Conservation (phyloP, 73 alveolate species). For the Paramecium sexaurelia region DNA sequence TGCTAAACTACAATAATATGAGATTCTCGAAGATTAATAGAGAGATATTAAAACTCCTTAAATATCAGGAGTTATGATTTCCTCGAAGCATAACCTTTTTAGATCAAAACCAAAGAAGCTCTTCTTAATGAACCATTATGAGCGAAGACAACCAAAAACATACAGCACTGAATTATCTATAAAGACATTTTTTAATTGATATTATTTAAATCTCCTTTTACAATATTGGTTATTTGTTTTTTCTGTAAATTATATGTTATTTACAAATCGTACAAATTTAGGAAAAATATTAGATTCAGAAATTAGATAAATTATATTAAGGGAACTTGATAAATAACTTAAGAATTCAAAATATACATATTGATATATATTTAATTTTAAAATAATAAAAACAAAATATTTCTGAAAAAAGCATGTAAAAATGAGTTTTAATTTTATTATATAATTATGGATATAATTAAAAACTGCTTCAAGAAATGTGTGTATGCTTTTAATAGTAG, state of each 20-base stretch:
- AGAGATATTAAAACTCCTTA: neutral
- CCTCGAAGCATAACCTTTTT: conserved; percentile 30
- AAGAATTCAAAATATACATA: neutral
- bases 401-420: neutral
- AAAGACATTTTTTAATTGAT: conserved; percentile 8
- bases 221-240: too few relatives aligned
- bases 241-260: too few relatives aligned
- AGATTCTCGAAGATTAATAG: neutral
- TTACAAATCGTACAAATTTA: too few relatives aligned
- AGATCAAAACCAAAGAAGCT: conserved; percentile 15
- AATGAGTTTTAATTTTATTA: neutral
- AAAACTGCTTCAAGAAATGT: conserved; percentile 15
- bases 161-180: conserved; percentile 34
- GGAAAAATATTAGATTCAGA: too few relatives aligned
- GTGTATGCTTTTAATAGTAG: neutral
- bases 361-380: neutral
- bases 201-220: too few relatives aligned
- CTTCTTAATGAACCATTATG: neutral
- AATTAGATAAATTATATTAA: neutral
- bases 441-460: conserved; percentile 9
- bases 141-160: conserved; percentile 40
- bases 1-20: neutral
- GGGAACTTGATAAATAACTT: neutral
- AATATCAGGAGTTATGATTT: neutral
- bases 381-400: neutral